Conservation (phyloP, 192 early-diverging fungal genomes). For the Umbelopsis sp. region DNA sequence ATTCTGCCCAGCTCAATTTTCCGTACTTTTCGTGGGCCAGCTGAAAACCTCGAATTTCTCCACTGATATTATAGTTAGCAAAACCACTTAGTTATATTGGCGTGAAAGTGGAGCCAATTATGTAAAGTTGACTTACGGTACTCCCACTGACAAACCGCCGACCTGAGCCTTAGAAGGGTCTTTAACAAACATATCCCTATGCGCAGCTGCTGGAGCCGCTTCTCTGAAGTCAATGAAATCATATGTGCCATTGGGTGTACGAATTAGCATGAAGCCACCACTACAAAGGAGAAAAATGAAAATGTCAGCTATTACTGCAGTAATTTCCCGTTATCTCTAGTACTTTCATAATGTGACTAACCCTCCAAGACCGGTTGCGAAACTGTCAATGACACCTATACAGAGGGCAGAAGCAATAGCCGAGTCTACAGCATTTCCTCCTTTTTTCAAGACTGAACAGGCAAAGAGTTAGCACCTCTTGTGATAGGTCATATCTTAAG, state of each 20-base stretch:
- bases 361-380: constrained; percentile 89
- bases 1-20: constrained; percentile 76
- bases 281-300: constrained; percentile 40
- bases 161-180: constrained; percentile 70
- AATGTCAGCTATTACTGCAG: neutral
- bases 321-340: neutral
- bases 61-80: constrained; percentile 43
- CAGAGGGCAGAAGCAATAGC: constrained; percentile 86
- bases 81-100: constrained; percentile 20
- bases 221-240: constrained; percentile 91
- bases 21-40: constrained; percentile 79
- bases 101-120: neutral
- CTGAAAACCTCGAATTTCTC: constrained; percentile 88
- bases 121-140: constrained; percentile 59
- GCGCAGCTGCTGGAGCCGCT: constrained; percentile 72
- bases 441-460: constrained; percentile 67
- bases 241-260: constrained; percentile 56
- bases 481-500: neutral
- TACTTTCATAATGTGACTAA: constrained; percentile 6
- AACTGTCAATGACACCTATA: constrained; percentile 86
- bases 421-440: constrained; percentile 90
- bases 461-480: neutral
- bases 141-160: constrained; percentile 74
- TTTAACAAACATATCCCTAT: constrained; percentile 78
- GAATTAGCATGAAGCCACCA: constrained; percentile 92